Evolutionary conservation across 495 filamentous ascomycete species (phyloP), one percentile per base, ranked within the genome.

Genomic region (Talaromyces liani): DNA sequence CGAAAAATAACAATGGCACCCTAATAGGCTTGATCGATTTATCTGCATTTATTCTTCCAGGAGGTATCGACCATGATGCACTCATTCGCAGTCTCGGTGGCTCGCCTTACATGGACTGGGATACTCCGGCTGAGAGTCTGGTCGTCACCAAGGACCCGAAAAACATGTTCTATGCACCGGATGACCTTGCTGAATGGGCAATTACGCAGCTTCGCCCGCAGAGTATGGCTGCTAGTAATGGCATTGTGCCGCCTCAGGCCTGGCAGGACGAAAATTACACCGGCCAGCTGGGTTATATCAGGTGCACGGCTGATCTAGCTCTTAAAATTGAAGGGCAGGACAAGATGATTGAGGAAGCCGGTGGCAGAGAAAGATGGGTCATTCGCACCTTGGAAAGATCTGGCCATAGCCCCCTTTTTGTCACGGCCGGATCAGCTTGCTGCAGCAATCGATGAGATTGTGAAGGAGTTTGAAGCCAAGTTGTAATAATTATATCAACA

Each of bases 201-300:
- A 18, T 66, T 2, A 3, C 64, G 24, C 64, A 63, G 61, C 36
- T 66, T n/a, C 33, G 53, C 2, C 64, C 64, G 36, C 64, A 66
- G 54, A 63, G 61, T n/a, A 66, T 66, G 64, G 64, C 64, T 16
- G 64, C 61, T 51, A 66, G 31, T 22, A 20, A 20, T 61, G 64
- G 61, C 20, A 59, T 63, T 55, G 61, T 66, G 18, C 64, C 64
- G 1, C 64, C 64, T 54, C 64, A 66, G 36, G 64, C 29, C 31
- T 66, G 64, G 64, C 25, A 65, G 41, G 64, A 66, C 29, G 41
- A 60, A 9, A 22, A 34, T 9, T 66, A 58, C 47, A 22, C 18
- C 51, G 64, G 61, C n/a, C 31, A 60, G 31, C 49, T 64, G 14
- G 64, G 64, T 18, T 66, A 63, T 41, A 66, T 66, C 25, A 60